A percentile compares a stretch with the other conserved stretches of the same genome.
These are phyloP conservation scores for Angomonas deanei DNA, from an alignment of 208 protist genomes.

Conservation along the genomic window DNA sequence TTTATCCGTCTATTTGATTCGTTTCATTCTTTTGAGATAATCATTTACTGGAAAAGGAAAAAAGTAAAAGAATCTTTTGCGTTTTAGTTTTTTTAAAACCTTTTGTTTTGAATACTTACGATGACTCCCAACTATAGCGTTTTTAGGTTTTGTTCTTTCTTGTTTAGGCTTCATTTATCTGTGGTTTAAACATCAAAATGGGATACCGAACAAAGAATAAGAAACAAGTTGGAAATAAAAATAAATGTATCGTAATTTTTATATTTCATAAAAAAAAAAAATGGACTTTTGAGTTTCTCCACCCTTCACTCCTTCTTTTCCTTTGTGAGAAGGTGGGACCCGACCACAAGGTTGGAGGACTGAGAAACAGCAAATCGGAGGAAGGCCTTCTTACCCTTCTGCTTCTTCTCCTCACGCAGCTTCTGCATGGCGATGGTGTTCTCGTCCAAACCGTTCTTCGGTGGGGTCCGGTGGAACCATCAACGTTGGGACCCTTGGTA, in stretches of 20 bases:
- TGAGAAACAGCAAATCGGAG: not conserved
- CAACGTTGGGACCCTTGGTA: not conserved
- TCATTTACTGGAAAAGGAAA: no score
- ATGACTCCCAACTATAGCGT: not conserved
- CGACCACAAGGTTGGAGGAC: not conserved
- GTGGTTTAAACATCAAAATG: not conserved
- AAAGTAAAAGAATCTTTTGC: no score
- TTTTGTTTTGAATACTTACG: slow-evolving; percentile 4
- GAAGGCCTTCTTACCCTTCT: not conserved
- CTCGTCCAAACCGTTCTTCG: not conserved
- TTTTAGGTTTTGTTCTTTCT: not conserved
- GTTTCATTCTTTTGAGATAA: no score
- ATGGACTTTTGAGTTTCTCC: not conserved
- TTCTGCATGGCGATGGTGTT: not conserved
- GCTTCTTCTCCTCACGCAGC: not conserved
- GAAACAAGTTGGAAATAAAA: not conserved
- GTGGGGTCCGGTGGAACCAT: not conserved
- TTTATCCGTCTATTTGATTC: no score
- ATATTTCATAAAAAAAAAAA: not conserved
- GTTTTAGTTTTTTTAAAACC: no score
- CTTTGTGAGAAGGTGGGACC: not conserved
- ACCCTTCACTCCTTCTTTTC: not conserved
- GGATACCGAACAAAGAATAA: not conserved
- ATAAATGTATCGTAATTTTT: not conserved
- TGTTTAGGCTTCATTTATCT: not conserved